Conservation (phyloP, 2,329 filamentous ascomycete genomes). For the Fusarium nodosum region DNA sequence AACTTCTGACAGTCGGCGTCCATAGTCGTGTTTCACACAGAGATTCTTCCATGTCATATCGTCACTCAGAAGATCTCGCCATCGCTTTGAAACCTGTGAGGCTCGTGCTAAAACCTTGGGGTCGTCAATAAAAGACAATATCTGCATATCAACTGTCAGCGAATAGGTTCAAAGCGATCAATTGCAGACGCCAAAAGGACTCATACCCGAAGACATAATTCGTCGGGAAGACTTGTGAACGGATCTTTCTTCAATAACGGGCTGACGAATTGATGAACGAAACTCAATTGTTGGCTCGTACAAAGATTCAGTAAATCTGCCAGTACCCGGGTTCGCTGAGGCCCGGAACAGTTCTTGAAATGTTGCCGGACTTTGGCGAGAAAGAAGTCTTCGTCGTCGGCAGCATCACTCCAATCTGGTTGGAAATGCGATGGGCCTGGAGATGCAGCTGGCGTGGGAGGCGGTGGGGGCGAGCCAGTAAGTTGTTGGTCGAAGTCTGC, state of each 20-base stretch:
- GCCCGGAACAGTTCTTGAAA: constrained; percentile 81
- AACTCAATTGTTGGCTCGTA: constrained; percentile 94
- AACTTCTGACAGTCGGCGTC: constrained; percentile 68
- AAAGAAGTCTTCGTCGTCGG: constrained; percentile 85
- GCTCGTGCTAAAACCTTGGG: constrained; percentile 92
- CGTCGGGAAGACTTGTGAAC: constrained; percentile 90
- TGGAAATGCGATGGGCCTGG: constrained; percentile 72
- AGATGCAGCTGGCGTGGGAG: constrained; percentile 75
- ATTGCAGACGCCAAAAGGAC: background rate
- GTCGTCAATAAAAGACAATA: constrained; percentile 97
- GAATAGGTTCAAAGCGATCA: background rate
- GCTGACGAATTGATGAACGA: constrained; percentile 95
- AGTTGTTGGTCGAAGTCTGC: constrained; percentile 73
- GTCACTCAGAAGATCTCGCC: constrained; percentile 93
- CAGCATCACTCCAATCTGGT: constrained; percentile 81
- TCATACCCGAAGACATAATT: constrained; percentile 88
- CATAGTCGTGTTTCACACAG: constrained; percentile 95
- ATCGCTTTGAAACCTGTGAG: constrained; percentile 94
- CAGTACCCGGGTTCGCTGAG: constrained; percentile 83
- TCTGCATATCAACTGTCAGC: constrained; percentile 63
- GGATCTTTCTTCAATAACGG: constrained; percentile 96
- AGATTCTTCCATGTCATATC: constrained; percentile 99
- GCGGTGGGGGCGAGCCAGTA: constrained; percentile 72
- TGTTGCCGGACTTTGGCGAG: constrained; percentile 82
- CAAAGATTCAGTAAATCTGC: constrained; percentile 93